Evolutionary conservation across 352 stramenopile genomes (phyloP).

Genomic region (Elongisporangium anandrum): DNA sequence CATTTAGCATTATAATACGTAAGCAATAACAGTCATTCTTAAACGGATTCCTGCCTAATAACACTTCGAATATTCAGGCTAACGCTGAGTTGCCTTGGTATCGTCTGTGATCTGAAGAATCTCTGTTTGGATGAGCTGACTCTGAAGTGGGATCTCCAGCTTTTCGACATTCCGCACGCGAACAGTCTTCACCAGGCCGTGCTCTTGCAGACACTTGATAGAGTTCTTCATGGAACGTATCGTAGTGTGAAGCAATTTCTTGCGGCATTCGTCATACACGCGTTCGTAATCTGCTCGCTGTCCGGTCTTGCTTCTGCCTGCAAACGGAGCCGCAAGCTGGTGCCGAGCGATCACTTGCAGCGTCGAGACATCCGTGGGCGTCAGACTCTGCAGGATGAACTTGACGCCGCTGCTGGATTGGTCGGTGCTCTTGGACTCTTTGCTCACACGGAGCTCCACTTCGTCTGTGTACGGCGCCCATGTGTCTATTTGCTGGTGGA

Average conservation of each 20-base stretch:
- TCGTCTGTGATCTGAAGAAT: constrained; percentile 20
- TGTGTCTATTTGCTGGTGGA: constrained; percentile 38
- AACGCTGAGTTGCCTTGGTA: no score
- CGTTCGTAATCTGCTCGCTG: constrained; percentile 31
- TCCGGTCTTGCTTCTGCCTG: constrained; percentile 5
- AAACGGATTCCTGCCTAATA: no score
- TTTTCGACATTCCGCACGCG: constrained; percentile 37
- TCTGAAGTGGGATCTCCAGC: constrained; percentile 40
- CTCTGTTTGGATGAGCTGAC: constrained; percentile 33
- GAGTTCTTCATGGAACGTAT: constrained; percentile 61
- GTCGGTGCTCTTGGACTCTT: constrained; percentile 19
- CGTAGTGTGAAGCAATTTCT: constrained; percentile 45
- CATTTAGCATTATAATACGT: no score
- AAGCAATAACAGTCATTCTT: no score
- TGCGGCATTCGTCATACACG: constrained; percentile 44
- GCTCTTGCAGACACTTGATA: constrained; percentile 53
- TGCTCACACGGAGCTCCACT: constrained; percentile 28
- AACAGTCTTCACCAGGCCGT: constrained; percentile 38
- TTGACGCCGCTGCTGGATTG: constrained; percentile 40
- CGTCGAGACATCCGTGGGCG: constrained; percentile 47
- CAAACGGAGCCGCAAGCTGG: constrained; percentile 19
- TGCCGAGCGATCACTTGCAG: constrained; percentile 36
- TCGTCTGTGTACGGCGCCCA: constrained; percentile 41
- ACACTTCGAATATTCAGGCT: no score
- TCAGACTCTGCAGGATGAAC: constrained; percentile 64